Percentiles rank a stretch among this genome's conserved stretches.
phyloP scores from a whole-genome alignment of 129 eudicot species.

The Lonicera japonica region DNA sequence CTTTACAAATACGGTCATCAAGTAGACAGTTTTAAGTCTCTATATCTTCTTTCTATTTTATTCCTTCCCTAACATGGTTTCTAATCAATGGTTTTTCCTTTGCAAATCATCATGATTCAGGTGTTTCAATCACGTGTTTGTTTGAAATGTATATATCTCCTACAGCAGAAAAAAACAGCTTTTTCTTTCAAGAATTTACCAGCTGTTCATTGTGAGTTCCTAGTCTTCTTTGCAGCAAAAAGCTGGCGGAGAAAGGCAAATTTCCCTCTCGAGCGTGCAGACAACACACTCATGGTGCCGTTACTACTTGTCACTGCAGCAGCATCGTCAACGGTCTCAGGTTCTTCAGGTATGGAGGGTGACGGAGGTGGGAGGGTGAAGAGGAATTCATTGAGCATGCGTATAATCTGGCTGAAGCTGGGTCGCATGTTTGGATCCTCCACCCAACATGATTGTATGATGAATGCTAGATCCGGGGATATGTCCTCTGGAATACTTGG shows the following conservation, averaged over 20 bases:
- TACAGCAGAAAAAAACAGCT: background rate
- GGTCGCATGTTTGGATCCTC: conserved; percentile 93
- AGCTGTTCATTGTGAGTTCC: conserved; percentile 54
- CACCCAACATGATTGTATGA: conserved; percentile 94
- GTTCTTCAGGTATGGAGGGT: conserved; percentile 41
- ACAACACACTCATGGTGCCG: conserved; percentile 55
- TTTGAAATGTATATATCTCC: conserved; percentile 1
- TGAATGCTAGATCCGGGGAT: conserved; percentile 69
- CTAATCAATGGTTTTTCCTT: conserved; percentile 5
- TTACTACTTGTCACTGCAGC: conserved; percentile 39
- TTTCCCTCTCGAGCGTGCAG: conserved; percentile 72
- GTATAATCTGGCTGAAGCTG: conserved; percentile 81
- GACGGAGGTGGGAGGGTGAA: conserved; percentile 57
- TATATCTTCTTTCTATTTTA: conserved; percentile 8
- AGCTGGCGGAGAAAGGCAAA: conserved; percentile 87
- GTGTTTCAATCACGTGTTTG: conserved; percentile 11
- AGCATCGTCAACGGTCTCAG: conserved; percentile 34
- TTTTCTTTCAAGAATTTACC: conserved; percentile 25
- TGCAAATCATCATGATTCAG: conserved; percentile 6
- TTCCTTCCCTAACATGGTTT: conserved; percentile 5
- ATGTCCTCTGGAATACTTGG: conserved; percentile 68
- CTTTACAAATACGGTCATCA: conserved; percentile 15
- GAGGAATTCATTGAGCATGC: conserved; percentile 79
- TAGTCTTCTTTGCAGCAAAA: conserved; percentile 81
- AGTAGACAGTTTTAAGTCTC: background rate